Conservation (phyloP, 192 early-diverging fungal species). For the Umbelopsis sp. region DNA sequence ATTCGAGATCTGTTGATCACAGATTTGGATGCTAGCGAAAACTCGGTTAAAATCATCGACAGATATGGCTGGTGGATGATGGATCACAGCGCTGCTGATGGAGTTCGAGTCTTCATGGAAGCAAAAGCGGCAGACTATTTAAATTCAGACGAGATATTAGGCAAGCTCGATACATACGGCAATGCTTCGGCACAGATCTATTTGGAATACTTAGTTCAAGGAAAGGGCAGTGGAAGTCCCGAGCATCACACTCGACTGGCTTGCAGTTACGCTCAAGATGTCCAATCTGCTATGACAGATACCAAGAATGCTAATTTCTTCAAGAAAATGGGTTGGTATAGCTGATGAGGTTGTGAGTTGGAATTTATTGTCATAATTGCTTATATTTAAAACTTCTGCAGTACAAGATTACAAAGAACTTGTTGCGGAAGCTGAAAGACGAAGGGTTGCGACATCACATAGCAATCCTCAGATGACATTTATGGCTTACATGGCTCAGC, state of each 20-base stretch:
- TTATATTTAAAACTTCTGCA: not conserved
- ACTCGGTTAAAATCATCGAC: constrained; percentile 34
- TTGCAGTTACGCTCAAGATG: constrained; percentile 40
- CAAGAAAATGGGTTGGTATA: constrained; percentile 3
- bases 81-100: constrained; percentile 41
- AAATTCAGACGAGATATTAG: constrained; percentile 39
- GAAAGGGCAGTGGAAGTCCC: constrained; percentile 44
- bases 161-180: constrained; percentile 32
- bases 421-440: not conserved
- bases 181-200: constrained; percentile 40
- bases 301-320: not conserved
- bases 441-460: not conserved
- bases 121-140: constrained; percentile 29
- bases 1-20: constrained; percentile 44
- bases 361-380: too few relatives aligned
- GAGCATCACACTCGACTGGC: constrained; percentile 43
- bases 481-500: not conserved
- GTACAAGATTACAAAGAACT: not conserved
- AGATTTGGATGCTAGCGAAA: constrained; percentile 26
- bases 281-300: constrained; percentile 19
- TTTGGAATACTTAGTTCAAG: constrained; percentile 55
- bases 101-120: constrained; percentile 44
- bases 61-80: constrained; percentile 60
- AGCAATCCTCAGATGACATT: not conserved
- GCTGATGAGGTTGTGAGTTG: not conserved